Evolutionary conservation across 805 yeast genomes (phyloP), one percentile per base, ranked within the genome.

Genomic region (Novakomyces olei): DNA sequence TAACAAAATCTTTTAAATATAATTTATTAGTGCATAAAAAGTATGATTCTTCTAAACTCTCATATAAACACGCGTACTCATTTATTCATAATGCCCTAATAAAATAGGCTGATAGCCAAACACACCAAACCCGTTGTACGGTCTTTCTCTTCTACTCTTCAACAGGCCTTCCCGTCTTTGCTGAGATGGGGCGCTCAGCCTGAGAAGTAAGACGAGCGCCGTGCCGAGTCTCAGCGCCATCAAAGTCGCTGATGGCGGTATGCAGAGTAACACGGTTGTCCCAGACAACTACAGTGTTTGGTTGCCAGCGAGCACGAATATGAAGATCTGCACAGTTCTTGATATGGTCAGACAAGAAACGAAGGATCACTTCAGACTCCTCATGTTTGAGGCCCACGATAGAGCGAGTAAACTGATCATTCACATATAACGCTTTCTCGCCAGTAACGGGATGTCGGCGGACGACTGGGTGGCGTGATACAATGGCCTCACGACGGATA

Each of bases 151-250:
- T n/a, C n/a, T n/a, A n/a, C n/a, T n/a, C n/a, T n/a, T n/a, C n/a
- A n/a, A n/a, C n/a, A n/a, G n/a, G n/a, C n/a, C n/a, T n/a, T n/a
- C n/a, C n/a, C n/a, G n/a, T n/a, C n/a, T n/a, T n/a, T n/a, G n/a
- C n/a, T n/a, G n/a, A n/a, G 14, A 39, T 37, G 3, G 81, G 81
- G 47, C 73, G 59, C 47, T 76, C 85, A 14, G 72, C 85, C 47
- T 70, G 67, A 4, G 83, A 77, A 18, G 83, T 75, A 37, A 73
- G 59, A 53, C 85, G 63, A 55, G 69, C 70, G 10, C 76, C 76
- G 43, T 75, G 85, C 51, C 88, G 65, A 15, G 67, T 57, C 23
- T 62, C 65, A 15, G 72, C 69, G 29, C 65, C 59, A 35, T 66
- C 74, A 61, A 65, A 63, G 45, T 63, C 70, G 27, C 61, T 51